A percentile compares a stretch with the other conserved stretches of the same genome.
Conservation (phyloP, 495 filamentous ascomycete genomes). For the Pyronema domesticum region DNA sequence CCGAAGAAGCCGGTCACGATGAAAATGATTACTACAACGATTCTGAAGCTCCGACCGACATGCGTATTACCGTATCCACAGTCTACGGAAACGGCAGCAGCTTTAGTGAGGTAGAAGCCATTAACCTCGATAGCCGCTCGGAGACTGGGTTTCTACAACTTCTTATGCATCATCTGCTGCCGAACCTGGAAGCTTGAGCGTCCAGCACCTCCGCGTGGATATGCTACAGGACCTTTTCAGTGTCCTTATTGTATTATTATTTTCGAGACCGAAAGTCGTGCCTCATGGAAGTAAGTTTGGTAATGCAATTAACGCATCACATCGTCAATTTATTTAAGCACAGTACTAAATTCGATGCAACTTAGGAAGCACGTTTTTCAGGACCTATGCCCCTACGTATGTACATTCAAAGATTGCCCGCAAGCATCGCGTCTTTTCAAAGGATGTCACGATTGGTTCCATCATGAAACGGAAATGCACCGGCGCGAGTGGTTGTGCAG, state of each 20-base stretch:
- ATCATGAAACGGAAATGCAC: slow-evolving; percentile 16
- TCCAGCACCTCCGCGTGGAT: slow-evolving; percentile 7
- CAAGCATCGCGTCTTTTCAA: slow-evolving; percentile 10
- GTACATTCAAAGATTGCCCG: slow-evolving; percentile 15
- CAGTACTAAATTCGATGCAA: not conserved
- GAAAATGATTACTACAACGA: not conserved
- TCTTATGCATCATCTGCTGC: slow-evolving; percentile 7
- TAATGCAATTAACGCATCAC: not conserved
- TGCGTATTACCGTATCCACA: slow-evolving; percentile 11
- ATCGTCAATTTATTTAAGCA: not conserved
- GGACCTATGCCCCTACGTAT: slow-evolving; percentile 22
- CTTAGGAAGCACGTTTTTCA: slow-evolving; percentile 19
- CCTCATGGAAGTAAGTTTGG: slow-evolving; percentile 17
- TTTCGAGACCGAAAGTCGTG: not conserved
- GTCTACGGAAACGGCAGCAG: not conserved
- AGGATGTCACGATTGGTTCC: slow-evolving; percentile 18
- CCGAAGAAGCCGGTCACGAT: not conserved
- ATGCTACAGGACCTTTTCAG: slow-evolving; percentile 11
- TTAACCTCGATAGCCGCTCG: not conserved
- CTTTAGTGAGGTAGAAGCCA: not conserved
- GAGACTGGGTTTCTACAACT: slow-evolving; percentile 8
- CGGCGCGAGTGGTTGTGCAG: slow-evolving; percentile 19
- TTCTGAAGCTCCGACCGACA: not conserved
- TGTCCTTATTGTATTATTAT: slow-evolving; percentile 18
- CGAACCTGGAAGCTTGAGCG: not conserved